Evolutionary conservation across 352 stramenopile genomes (phyloP).

Genomic region (Paralagenidium karlingii): DNA sequence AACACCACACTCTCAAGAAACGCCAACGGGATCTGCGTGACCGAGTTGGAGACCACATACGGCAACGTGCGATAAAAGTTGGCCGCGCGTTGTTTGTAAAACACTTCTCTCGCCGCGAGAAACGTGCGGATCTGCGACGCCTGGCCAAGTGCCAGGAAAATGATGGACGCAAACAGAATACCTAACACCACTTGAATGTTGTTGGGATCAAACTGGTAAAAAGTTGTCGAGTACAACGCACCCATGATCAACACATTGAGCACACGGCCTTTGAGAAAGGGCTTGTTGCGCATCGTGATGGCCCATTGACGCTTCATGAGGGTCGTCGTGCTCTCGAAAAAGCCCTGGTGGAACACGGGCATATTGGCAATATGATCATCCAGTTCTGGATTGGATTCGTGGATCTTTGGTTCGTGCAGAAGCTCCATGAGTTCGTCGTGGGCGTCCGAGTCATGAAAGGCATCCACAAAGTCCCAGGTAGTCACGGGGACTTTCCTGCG

Average conservation of each 20-base stretch:
- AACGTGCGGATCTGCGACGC: slow-evolving; percentile 70
- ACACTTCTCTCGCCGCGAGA: slow-evolving; percentile 48
- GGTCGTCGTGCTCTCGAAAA: slow-evolving; percentile 9
- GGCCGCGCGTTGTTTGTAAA: slow-evolving; percentile 80
- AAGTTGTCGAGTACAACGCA: slow-evolving; percentile 32
- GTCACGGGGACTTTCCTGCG: background rate
- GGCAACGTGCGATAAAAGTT: slow-evolving; percentile 81
- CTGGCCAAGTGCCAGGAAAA: slow-evolving; percentile 73
- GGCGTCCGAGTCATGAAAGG: background rate
- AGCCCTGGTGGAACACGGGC: slow-evolving; percentile 32
- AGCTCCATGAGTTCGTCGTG: background rate
- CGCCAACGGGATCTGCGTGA: slow-evolving; percentile 42
- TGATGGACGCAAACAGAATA: slow-evolving; percentile 70
- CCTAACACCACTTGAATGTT: slow-evolving; percentile 59
- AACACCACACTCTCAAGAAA: slow-evolving; percentile 76
- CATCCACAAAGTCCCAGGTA: background rate
- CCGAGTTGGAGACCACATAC: slow-evolving; percentile 53
- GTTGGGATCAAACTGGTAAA: slow-evolving; percentile 30
- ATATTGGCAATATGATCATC: slow-evolving; percentile 16
- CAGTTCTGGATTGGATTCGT: no score
- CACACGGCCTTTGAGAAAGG: slow-evolving; percentile 31
- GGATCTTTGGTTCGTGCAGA: background rate
- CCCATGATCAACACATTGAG: slow-evolving; percentile 39
- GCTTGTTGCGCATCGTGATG: slow-evolving; percentile 42
- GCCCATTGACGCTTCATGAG: slow-evolving; percentile 47